These are phyloP conservation scores for Dothiorella sarmentorum DNA, from an alignment of 2,329 filamentous ascomycete genomes.

Conservation along the genomic window DNA sequence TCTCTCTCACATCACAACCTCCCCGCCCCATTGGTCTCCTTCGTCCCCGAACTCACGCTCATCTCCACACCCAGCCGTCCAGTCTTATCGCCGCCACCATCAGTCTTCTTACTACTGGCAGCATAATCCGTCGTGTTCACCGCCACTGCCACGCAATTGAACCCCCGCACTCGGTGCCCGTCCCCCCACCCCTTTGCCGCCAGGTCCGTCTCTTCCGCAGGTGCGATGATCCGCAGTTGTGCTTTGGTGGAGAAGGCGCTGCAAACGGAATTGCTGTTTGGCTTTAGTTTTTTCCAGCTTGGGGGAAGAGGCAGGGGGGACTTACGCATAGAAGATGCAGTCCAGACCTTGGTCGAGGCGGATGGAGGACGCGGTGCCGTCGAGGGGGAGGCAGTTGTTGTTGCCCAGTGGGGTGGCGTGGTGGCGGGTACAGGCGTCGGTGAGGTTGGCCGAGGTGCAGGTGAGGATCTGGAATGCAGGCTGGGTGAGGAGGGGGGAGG, in stretches of 20 bases:
- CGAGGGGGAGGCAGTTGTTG: not conserved
- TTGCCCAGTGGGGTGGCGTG: not conserved
- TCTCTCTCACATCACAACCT: no score
- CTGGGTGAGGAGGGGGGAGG: not conserved
- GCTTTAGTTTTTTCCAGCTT: no score
- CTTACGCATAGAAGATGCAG: constrained; percentile 13
- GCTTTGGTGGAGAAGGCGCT: not conserved
- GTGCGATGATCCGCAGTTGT: no score
- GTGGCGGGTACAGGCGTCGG: not conserved
- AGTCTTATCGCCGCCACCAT: no score
- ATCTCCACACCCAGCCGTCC: no score
- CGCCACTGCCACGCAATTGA: not conserved
- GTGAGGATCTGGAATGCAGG: not conserved
- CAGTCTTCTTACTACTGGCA: no score
- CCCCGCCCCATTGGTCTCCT: no score
- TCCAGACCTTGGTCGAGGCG: not conserved
- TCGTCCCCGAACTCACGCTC: no score
- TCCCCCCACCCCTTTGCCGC: not conserved
- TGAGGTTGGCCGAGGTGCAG: not conserved
- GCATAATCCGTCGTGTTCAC: not conserved
- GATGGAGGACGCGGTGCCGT: not conserved
- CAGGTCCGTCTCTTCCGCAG: no score
- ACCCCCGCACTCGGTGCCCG: not conserved
- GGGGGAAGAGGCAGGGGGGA: not conserved
- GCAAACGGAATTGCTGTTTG: not conserved